Evolutionary conservation across 2,329 filamentous ascomycete species (phyloP).

Genomic region (Arthrobotrys entomopaga): DNA sequence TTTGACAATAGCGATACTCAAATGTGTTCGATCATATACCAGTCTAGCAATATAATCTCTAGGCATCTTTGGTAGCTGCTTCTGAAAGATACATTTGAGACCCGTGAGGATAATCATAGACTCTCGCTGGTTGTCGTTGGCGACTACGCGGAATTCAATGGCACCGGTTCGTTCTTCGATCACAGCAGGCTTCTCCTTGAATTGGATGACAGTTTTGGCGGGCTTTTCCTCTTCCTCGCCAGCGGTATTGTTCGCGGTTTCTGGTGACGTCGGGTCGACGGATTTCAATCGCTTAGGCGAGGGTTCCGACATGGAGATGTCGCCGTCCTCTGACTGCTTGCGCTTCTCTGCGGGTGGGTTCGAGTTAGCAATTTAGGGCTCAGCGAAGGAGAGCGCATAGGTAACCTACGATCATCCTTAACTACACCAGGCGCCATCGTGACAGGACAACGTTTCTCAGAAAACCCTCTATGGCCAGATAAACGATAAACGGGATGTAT

Average conservation of each 20-base stretch:
- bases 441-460: background rate
- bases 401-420: constrained; percentile 48
- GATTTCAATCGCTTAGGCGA: constrained; percentile 53
- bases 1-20: constrained; percentile 97
- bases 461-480: background rate
- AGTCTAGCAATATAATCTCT: constrained; percentile 98
- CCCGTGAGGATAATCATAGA: constrained; percentile 94
- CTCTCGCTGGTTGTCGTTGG: constrained; percentile 89
- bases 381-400: background rate
- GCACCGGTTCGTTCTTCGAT: constrained; percentile 92
- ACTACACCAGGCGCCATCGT: constrained; percentile 43
- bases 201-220: constrained; percentile 50
- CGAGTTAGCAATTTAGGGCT: no score
- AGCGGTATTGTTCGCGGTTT: constrained; percentile 26
- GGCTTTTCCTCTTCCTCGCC: constrained; percentile 45
- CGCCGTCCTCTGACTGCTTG: constrained; percentile 48
- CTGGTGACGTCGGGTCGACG: constrained; percentile 41
- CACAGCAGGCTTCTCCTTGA: constrained; percentile 75
- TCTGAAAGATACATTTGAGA: constrained; percentile 97
- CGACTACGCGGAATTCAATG: constrained; percentile 97
- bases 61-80: constrained; percentile 98
- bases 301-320: constrained; percentile 52
- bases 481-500: background rate
- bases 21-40: constrained; percentile 94
- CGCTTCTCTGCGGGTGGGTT: constrained; percentile 23